phyloP scores from a whole-genome alignment of 139 green algal species.

The Yamagishiella unicocca region DNA sequence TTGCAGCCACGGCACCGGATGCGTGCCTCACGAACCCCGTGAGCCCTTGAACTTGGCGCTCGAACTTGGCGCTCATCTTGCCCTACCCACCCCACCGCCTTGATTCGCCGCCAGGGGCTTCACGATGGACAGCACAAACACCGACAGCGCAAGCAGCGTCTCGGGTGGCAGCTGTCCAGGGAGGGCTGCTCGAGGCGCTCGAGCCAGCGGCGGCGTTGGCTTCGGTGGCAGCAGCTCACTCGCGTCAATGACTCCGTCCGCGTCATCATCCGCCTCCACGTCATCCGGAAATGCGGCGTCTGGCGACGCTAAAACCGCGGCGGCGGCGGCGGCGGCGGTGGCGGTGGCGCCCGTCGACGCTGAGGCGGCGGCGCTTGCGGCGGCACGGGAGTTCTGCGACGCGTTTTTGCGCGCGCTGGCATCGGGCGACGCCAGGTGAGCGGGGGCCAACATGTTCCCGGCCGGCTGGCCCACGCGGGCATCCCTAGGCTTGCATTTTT shows the following conservation, averaged over 20 bases:
- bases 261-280: neutral
- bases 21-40: no score
- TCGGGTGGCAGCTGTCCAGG: neutral
- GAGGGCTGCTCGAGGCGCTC: neutral
- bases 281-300: no score
- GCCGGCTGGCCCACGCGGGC: no score
- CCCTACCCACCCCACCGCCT: neutral
- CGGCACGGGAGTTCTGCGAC: constrained; percentile 3
- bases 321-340: neutral
- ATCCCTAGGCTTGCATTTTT: no score
- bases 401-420: constrained; percentile 28
- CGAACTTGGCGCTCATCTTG: neutral
- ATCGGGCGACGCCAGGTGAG: constrained; percentile 14
- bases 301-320: neutral
- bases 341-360: neutral
- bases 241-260: neutral
- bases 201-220: neutral
- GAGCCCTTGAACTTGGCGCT: no score
- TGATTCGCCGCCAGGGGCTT: neutral
- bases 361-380: constrained; percentile 31
- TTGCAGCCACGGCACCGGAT: no score
- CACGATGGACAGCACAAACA: constrained; percentile 9
- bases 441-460: no score
- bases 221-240: neutral
- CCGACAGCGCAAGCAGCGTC: constrained; percentile 11